A percentile compares a stretch with the other conserved stretches of the same genome.
These are phyloP conservation scores for Ustilago cynodontis DNA, from an alignment of 1,284 basidiomycete genomes.

Conservation along the genomic window DNA sequence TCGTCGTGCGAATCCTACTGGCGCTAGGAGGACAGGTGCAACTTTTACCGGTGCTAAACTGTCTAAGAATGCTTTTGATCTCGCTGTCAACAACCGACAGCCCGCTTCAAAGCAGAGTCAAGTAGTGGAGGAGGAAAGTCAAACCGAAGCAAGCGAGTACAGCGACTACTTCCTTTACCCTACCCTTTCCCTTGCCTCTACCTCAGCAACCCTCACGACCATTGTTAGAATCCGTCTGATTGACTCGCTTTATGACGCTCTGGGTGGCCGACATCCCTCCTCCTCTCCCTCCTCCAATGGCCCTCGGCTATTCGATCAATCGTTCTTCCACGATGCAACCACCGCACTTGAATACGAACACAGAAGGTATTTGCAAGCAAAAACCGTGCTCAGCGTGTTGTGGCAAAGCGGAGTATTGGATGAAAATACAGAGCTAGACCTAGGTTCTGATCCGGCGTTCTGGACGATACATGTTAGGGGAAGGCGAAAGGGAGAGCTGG, in stretches of 20 bases:
- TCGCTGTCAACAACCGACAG: background rate
- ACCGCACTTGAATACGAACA: conserved; percentile 32
- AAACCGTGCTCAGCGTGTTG: conserved; percentile 28
- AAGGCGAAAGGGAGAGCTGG: background rate
- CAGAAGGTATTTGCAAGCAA: conserved; percentile 28
- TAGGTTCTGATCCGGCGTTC: background rate
- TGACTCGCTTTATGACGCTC: conserved; percentile 24
- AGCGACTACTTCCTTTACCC: conserved; percentile 32
- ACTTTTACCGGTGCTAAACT: conserved; percentile 17
- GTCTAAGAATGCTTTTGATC: conserved; percentile 8
- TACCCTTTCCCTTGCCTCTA: background rate
- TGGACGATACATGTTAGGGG: conserved; percentile 17
- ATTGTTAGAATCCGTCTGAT: conserved; percentile 26
- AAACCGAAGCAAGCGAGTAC: conserved; percentile 1
- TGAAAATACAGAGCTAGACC: conserved; percentile 11
- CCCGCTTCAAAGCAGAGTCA: background rate
- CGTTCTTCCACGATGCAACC: conserved; percentile 29
- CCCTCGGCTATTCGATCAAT: conserved; percentile 29
- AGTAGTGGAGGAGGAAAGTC: background rate
- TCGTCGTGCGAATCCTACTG: background rate
- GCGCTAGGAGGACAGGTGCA: conserved; percentile 17
- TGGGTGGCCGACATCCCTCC: conserved; percentile 27
- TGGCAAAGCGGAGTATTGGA: conserved; percentile 9
- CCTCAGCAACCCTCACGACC: background rate
- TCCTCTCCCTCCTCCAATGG: background rate